Evolutionary conservation across 2,329 filamentous ascomycete genomes (phyloP).

Genomic region (Calonectria pseudoreteaudii): DNA sequence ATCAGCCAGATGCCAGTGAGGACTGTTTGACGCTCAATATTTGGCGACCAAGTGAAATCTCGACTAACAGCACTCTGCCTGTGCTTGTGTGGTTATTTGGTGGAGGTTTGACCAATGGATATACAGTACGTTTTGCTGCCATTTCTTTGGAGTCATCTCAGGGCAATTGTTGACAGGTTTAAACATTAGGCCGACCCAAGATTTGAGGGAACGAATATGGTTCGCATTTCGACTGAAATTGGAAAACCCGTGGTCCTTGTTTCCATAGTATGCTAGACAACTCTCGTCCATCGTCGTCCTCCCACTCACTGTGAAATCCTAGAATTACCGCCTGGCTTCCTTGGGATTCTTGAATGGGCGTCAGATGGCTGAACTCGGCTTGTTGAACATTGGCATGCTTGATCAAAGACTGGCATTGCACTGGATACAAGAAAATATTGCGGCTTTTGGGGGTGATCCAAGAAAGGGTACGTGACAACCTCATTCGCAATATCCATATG

Average conservation of each 20-base stretch:
- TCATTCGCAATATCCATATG: not conserved
- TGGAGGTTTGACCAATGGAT: not conserved
- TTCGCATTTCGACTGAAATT: not conserved
- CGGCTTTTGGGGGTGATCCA: not conserved
- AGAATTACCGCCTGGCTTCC: not conserved
- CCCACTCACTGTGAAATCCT: not conserved
- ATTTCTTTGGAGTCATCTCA: no score
- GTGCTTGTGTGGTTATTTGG: not conserved
- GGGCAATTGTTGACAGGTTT: not conserved
- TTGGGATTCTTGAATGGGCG: not conserved
- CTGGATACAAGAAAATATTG: not conserved
- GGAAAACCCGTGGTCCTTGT: not conserved
- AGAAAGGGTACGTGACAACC: not conserved
- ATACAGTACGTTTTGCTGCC: not conserved
- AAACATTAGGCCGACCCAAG: not conserved
- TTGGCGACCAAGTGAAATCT: not conserved
- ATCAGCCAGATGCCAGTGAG: not conserved
- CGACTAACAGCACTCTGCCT: not conserved
- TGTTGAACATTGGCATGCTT: not conserved
- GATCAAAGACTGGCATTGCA: not conserved
- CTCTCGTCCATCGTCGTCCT: not conserved
- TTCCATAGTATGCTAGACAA: not conserved
- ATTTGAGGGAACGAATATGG: conserved; percentile 3
- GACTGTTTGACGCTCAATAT: not conserved
- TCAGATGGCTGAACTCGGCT: not conserved